phyloP scores from a whole-genome alignment of 2,329 filamentous ascomycete species.

The Colletotrichum gloeosporioides region DNA sequence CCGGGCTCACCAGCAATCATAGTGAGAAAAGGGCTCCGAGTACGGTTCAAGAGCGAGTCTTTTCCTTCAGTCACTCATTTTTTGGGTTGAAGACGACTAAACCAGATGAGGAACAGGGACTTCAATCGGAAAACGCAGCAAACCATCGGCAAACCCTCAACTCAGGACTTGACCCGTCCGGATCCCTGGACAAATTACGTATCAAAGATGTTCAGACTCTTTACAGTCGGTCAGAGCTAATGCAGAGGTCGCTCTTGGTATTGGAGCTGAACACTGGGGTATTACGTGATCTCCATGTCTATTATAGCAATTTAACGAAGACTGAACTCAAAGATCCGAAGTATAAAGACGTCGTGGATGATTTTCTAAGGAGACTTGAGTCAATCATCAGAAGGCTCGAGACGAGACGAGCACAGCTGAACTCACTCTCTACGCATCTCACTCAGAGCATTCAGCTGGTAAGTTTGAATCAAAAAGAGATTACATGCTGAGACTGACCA shows the following conservation, averaged over 20 bases:
- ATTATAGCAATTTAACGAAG: too few relatives aligned
- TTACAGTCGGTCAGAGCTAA: not conserved
- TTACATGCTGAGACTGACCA: not conserved
- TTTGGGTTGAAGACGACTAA: not conserved
- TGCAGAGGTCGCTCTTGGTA: not conserved
- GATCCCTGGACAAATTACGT: not conserved
- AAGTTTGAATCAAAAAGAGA: not conserved
- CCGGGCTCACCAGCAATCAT: fast-evolving
- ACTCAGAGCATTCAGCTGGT: not conserved
- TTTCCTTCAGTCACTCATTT: not conserved
- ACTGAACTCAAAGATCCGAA: not conserved
- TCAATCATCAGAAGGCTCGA: not conserved
- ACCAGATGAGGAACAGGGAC: not conserved
- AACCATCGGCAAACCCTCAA: not conserved
- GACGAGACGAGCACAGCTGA: not conserved
- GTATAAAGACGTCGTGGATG: not conserved
- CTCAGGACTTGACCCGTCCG: not conserved
- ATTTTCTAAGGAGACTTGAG: not conserved
- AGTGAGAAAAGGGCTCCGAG: fast-evolving
- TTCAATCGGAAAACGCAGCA: not conserved
- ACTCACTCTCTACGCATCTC: not conserved
- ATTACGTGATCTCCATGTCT: not conserved
- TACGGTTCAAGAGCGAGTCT: not conserved
- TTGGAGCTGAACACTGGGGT: not conserved
- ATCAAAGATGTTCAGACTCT: not conserved